Base-by-base conservation (phyloP, 345 rosid genomes). In the Dimocarpus longan region DNA sequence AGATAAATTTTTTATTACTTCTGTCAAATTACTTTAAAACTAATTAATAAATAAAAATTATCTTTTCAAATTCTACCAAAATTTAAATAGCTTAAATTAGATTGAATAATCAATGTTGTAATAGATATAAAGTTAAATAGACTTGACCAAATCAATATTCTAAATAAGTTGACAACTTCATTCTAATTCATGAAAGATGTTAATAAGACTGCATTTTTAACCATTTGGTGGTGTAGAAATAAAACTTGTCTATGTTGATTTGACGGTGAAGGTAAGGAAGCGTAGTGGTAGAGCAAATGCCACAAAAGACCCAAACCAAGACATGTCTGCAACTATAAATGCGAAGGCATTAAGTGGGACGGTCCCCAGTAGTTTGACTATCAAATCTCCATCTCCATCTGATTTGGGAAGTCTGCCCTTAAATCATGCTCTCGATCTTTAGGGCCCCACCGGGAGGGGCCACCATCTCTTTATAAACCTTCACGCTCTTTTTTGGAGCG, bases 341-440 rank as follows among this genome's bases (percentile, higher is more conserved):
- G 68, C 68, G 22, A 40, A 39, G 16, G 48, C 24, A 43, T 40
- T 39, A 8, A 60, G 26, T 60, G 65, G 42, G 16, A 5, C 18
- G 32, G 26, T 37, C 22, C 70, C 70, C 70, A 67, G 22, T 67
- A 19, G 8, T 40, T 73, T 59, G 68, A 62, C 76, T 43, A 60
- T 59, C 39, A 40, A 40, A 57, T 73, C 56, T 3, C 21, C 16
- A 62, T 40, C 22, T 4, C 15, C 40, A 59, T 12, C 6, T 44
- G 63, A 26, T 16, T 32, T 52, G 12, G 9, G 4, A 32, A 32
- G 37, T 32, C 37, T 32, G 37, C 37, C 21, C 16, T 37, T 37
- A 11, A 71, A 6, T 37, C 12, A 21, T 3, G 76, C 52, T n/a
- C 8, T 39, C 21, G 26, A 22, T 60, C 42, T 74, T 13, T 6